Conservation (phyloP, 2,329 filamentous ascomycete genomes). For the Monascus ruber region DNA sequence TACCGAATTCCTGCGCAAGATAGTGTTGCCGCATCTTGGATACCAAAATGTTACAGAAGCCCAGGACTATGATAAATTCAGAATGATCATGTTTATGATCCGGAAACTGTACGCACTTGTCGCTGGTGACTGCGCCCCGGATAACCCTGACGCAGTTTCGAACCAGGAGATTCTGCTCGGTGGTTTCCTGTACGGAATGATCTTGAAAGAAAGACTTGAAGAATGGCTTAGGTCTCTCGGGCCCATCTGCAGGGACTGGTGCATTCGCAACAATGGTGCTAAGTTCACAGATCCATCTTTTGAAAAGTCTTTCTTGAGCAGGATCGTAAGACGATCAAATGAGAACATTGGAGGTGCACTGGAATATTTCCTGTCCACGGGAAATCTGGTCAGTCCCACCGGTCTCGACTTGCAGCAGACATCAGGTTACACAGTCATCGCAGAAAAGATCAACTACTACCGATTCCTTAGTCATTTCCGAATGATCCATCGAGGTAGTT, state of each 20-base stretch:
- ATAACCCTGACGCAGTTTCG: constrained; percentile 93
- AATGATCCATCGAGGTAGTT: constrained; percentile 97
- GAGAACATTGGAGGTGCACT: constrained; percentile 78
- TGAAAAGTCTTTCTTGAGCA: constrained; percentile 63
- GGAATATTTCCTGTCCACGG: constrained; percentile 93
- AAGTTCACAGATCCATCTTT: constrained; percentile 68
- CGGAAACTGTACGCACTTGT: constrained; percentile 89
- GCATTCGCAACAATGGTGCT: constrained; percentile 38
- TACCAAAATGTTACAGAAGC: constrained; percentile 71
- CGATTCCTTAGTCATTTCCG: constrained; percentile 98
- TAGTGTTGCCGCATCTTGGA: constrained; percentile 85
- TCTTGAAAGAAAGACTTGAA: constrained; percentile 87
- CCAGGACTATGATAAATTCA: constrained; percentile 86
- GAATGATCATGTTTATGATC: constrained; percentile 89
- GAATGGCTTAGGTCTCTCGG: constrained; percentile 68
- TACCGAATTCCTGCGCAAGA: constrained; percentile 76
- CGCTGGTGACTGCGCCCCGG: constrained; percentile 80
- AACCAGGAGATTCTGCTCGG: constrained; percentile 92
- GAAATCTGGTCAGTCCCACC: constrained; percentile 81
- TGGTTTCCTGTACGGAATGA: constrained; percentile 87
- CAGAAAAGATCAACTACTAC: constrained; percentile 97
- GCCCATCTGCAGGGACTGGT: constrained; percentile 43
- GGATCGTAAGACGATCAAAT: constrained; percentile 69
- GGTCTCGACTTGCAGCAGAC: constrained; percentile 90
- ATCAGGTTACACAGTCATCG: constrained; percentile 90